Percentiles rank a stretch among this genome's conserved stretches.
Conservation (phyloP, 2,329 filamentous ascomycete genomes). For the Ceratocystis diversiconidia region DNA sequence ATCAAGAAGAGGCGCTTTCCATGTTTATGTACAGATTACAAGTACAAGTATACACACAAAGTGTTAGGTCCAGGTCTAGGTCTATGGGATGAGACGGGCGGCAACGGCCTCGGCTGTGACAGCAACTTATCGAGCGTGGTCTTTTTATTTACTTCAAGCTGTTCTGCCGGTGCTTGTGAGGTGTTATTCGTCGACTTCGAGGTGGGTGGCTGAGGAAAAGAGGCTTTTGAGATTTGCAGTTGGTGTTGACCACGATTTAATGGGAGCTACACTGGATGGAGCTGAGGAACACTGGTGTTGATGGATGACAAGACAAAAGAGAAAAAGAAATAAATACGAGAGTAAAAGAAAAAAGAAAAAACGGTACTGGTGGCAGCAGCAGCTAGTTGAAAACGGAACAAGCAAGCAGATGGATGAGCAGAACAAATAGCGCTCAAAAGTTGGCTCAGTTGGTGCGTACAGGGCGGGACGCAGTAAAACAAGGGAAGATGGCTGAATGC, state of each 20-base stretch:
- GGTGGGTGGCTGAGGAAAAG: neutral
- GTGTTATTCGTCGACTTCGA: neutral
- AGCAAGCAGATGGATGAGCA: neutral
- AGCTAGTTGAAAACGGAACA: slow-evolving; percentile 10
- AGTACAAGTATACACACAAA: neutral
- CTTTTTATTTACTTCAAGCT: neutral
- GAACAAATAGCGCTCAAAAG: neutral
- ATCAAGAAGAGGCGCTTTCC: slow-evolving; percentile 6
- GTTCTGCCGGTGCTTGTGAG: neutral
- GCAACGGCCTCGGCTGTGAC: neutral
- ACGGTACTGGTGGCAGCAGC: neutral
- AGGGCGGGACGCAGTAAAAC: neutral
- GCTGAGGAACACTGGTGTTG: too few relatives aligned
- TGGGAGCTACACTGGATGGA: too few relatives aligned
- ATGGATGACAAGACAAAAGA: neutral
- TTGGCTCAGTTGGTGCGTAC: neutral
- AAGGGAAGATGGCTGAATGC: neutral
- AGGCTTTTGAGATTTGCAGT: neutral
- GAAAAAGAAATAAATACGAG: neutral
- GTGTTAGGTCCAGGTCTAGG: neutral
- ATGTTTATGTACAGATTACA: neutral
- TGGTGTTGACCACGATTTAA: neutral
- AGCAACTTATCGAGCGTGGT: neutral
- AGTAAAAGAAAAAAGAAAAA: slow-evolving; percentile 1
- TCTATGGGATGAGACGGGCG: neutral